Evolutionary conservation across 2,329 filamentous ascomycete genomes (phyloP).

Genomic region (Mycosphaerelloides madeirae): DNA sequence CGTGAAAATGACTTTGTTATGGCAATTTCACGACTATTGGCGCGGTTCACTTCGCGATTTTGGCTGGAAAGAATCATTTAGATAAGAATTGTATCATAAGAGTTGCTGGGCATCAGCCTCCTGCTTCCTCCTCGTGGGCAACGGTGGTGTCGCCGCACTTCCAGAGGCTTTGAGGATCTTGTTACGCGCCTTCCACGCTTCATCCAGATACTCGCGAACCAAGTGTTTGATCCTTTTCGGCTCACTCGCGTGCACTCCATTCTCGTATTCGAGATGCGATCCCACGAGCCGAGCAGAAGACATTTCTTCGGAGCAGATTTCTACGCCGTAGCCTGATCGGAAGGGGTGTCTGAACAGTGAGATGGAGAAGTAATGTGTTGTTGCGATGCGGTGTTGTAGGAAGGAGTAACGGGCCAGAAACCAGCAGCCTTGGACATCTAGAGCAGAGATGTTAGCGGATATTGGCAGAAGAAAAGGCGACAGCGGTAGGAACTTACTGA

Average conservation of each 20-base stretch:
- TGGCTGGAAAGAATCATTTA: too few species aligned
- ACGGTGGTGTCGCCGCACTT: neutral
- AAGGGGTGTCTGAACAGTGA: slow-evolving; percentile 13
- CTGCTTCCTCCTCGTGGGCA: neutral
- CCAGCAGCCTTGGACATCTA: slow-evolving; percentile 1
- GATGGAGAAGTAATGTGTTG: slow-evolving; percentile 23
- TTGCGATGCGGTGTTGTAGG: slow-evolving; percentile 12
- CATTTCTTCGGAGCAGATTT: slow-evolving; percentile 13
- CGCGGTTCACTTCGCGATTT: too few species aligned
- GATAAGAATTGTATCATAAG: too few species aligned
- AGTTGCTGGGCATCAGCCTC: too few species aligned
- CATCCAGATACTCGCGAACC: slow-evolving; percentile 3
- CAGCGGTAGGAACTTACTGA: neutral
- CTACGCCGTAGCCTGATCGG: slow-evolving; percentile 12
- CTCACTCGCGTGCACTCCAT: slow-evolving; percentile 6
- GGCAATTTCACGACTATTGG: too few species aligned
- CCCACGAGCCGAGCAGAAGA: slow-evolving; percentile 12
- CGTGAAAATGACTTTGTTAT: neutral
- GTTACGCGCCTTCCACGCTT: neutral
- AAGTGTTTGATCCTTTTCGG: slow-evolving; percentile 2
- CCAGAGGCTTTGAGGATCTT: neutral
- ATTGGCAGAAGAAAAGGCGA: too few species aligned
- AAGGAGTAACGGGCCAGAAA: slow-evolving; percentile 16
- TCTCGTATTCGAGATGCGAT: neutral
- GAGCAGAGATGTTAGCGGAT: neutral